Evolutionary conservation across 2,329 filamentous ascomycete genomes (phyloP), one percentile per base, ranked within the genome.

Genomic region (Aspergillus puulaauensis): DNA sequence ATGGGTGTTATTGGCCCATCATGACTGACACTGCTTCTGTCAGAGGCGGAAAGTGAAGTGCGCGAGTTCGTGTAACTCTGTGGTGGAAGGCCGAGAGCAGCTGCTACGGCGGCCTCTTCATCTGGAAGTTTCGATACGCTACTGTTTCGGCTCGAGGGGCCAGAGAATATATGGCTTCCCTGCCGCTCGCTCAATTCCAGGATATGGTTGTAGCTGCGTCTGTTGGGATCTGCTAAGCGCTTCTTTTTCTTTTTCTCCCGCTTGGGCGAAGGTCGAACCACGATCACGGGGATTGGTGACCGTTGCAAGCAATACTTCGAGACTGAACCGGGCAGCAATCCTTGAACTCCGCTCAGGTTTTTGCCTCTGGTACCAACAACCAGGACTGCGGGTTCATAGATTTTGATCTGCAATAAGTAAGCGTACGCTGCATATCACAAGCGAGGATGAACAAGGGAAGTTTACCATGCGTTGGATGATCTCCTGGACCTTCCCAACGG

Each of bases 271-370:
- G 93, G 92, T 4, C 93, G 86, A 9, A 96, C 93, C 33, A 97
- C 93, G 31, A 96, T 93, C 7, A 96, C 93, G 1, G 93, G 93
- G 1, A 97, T 90, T 0, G 93, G 92, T 2, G 90, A 96, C 72
- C 96, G 93, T 71, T 97, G 93, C 12, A 96, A 82, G 68, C 93
- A 96, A 76, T 96, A 97, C 71, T 96, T 96, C 24, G 91, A 96
- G 45, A 96, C 93, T 0, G 90, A 95, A 62, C 91, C 95, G 49
- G 90, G 91, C 43, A 96, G 84, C 31, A 96, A 80, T 48, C 91
- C 90, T 71, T 96, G 92, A 57, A 96, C 87, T 24, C 92, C 91
- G 35, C 91, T 91, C 2, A 96, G 81, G 39, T 89, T 93, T 54
- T 91, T 85, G 46, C 93, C 93, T 66, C 90, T 86, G 1, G 93